phyloP scores from a whole-genome alignment of 495 filamentous ascomycete genomes.

The Talaromyces liani region DNA sequence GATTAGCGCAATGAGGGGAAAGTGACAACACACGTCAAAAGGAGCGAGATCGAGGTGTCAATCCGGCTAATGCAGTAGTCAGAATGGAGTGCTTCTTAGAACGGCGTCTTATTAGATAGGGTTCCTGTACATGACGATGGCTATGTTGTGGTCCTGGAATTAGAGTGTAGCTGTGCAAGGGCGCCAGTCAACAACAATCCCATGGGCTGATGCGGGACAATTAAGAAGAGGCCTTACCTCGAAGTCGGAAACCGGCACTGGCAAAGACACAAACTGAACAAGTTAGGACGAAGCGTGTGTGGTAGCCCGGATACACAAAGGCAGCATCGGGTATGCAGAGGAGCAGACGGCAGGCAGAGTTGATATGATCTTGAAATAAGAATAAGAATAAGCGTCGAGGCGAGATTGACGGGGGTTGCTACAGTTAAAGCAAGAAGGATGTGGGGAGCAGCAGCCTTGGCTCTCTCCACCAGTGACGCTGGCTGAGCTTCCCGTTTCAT shows the following conservation, averaged over 20 bases:
- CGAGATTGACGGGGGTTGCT: slow-evolving; percentile 7
- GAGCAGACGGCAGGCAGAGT: background rate
- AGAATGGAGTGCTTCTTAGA: background rate
- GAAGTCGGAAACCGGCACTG: background rate
- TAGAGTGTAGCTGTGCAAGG: background rate
- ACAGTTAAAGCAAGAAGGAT: slow-evolving; percentile 14
- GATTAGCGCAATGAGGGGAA: slow-evolving; percentile 9
- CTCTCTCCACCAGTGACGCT: slow-evolving; percentile 5
- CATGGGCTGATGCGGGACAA: background rate
- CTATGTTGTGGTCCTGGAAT: background rate
- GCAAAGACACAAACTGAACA: background rate
- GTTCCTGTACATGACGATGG: background rate
- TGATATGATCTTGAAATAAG: background rate
- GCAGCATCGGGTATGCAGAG: background rate
- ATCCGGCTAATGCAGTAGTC: background rate
- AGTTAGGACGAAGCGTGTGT: background rate
- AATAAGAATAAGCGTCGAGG: background rate
- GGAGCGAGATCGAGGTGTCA: background rate
- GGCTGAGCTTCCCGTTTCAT: background rate
- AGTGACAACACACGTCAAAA: background rate
- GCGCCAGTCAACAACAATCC: background rate
- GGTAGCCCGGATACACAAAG: background rate
- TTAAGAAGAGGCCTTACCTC: slow-evolving; percentile 1
- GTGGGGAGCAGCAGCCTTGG: slow-evolving; percentile 15
- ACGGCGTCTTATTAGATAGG: background rate